Evolutionary conservation across 805 yeast genomes (phyloP), one percentile per base, ranked within the genome.

Genomic region (Candida awuae): DNA sequence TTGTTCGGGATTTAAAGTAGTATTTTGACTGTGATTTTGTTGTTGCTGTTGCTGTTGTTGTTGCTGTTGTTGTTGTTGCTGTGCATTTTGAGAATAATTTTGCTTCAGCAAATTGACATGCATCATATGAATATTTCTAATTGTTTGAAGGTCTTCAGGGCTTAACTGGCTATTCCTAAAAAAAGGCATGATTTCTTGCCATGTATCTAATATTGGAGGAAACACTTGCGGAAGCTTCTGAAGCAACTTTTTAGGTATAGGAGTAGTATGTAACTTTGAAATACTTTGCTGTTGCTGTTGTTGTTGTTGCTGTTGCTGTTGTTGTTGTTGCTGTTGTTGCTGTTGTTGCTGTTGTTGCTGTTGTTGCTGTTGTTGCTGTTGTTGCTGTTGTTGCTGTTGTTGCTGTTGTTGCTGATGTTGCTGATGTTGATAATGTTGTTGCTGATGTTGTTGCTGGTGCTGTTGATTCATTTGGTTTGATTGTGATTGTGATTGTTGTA

Each of bases 181-280:
- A 48, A 78, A 70, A 30, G 78, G 80, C 57, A 78, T 75, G 21
- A 85, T 75, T 54, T 78, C 84, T 17, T 76, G 73, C 95, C 95
- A 87, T 6, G 94, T 84, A 48, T 73, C 79, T 21, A 79, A 79
- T 35, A 77, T 80, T 12, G 80, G 79, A 0, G 96, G 96, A 25
- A 85, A 65, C 8, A 52, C 46, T 34, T 73, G 80, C 8, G 94
- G 94, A 34, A 85, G 71, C 50, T 74, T 74, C 38, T 71, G 67
- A 16, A 85, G 60, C 19, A 85, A 57, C 2, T 75, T 73, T 13
- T 72, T 73, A 1, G 95, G 95, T 36, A 87, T 84, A 3, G 84
- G 86, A 2, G 76, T 63, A 31, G 74, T 75, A 45, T 80, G 73
- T 54, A 84, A 61, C 40, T 69, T 73, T 22, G 66, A 52, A 26